Percentiles rank a stretch among this genome's conserved stretches.
Conservation (phyloP, 495 filamentous ascomycete species). For the Daldinia childiae region DNA sequence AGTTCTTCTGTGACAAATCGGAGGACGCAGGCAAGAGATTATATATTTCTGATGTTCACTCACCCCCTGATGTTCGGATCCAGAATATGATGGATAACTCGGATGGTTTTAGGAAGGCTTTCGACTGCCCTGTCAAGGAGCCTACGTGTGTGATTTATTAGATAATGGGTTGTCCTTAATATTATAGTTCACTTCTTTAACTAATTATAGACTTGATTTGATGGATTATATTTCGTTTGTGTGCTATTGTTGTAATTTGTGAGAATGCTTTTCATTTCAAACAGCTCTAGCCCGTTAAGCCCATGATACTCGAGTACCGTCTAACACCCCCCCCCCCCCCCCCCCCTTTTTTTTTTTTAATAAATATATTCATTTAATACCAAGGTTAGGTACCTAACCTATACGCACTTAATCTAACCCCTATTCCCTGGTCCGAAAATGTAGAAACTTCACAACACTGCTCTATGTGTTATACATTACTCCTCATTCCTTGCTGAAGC, state of each 20-base stretch:
- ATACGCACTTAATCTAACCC: background rate
- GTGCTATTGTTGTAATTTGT: no score
- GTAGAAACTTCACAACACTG: background rate
- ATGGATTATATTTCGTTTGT: no score
- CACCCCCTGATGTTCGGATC: constrained; percentile 66
- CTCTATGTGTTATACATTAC: background rate
- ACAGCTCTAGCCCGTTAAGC: no score
- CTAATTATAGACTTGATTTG: background rate
- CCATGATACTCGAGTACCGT: no score
- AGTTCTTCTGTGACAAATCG: constrained; percentile 63
- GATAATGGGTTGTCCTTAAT: background rate
- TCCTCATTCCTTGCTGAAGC: background rate
- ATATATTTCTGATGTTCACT: constrained; percentile 51
- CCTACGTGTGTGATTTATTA: constrained; percentile 70
- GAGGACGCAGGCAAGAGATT: background rate
- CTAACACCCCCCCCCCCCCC: no score
- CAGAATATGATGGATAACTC: constrained; percentile 71
- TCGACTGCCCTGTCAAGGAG: constrained; percentile 67
- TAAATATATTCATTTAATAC: no score
- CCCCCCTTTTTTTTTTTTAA: no score
- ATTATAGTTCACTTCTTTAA: background rate
- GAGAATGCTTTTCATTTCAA: no score
- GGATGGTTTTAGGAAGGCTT: constrained; percentile 69
- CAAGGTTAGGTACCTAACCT: background rate
- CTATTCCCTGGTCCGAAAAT: background rate